These are phyloP conservation scores for Verruconis gallopava DNA, from an alignment of 2,329 filamentous ascomycete species.

Conservation along the genomic window DNA sequence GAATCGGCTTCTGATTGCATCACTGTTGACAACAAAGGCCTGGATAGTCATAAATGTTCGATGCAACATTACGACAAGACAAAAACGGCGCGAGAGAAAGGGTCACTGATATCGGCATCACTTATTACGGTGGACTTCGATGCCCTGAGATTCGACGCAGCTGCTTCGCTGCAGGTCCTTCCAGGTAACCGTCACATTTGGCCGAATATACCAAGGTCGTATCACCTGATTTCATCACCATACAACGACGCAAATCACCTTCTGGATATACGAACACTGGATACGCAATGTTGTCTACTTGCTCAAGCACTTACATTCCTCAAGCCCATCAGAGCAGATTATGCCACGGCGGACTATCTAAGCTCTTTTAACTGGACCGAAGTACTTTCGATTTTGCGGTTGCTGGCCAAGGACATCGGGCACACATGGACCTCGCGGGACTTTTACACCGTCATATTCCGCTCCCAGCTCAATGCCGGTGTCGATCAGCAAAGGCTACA, in stretches of 20 bases:
- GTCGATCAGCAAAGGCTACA: slow-evolving; percentile 58
- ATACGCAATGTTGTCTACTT: slow-evolving; percentile 53
- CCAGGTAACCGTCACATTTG: background rate
- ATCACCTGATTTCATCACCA: slow-evolving; percentile 55
- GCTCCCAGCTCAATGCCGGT: slow-evolving; percentile 54
- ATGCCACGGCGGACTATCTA: slow-evolving; percentile 61
- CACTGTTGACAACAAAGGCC: too few species aligned
- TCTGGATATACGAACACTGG: slow-evolving; percentile 56
- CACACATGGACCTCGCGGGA: slow-evolving; percentile 46
- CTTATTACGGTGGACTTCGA: slow-evolving; percentile 22
- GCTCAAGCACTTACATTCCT: slow-evolving; percentile 58
- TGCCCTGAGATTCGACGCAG: slow-evolving; percentile 21
- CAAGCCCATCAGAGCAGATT: slow-evolving; percentile 50
- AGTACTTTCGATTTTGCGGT: slow-evolving; percentile 45
- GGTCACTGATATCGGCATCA: slow-evolving; percentile 1
- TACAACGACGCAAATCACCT: slow-evolving; percentile 60
- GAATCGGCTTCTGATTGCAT: too few species aligned
- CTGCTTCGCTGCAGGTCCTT: slow-evolving; percentile 17
- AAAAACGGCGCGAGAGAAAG: too few species aligned
- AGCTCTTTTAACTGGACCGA: slow-evolving; percentile 65
- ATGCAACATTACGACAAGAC: too few species aligned
- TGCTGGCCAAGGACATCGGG: slow-evolving; percentile 35
- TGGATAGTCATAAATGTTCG: too few species aligned
- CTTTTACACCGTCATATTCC: slow-evolving; percentile 80
- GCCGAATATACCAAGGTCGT: slow-evolving; percentile 13